Conservation (phyloP, 2,329 filamentous ascomycete genomes). For the Colletotrichum sp. region DNA sequence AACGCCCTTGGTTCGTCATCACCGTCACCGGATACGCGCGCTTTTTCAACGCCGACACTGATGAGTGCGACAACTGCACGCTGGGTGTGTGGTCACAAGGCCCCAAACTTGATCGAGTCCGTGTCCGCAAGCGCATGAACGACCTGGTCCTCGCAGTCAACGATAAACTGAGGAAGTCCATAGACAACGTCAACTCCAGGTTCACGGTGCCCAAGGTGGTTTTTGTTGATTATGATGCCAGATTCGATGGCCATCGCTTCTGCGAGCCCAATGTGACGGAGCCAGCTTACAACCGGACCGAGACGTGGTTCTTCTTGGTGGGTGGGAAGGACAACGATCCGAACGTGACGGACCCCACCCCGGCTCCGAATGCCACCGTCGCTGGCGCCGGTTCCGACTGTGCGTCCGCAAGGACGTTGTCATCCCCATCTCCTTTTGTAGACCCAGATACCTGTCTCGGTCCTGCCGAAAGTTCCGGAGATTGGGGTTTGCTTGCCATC, state of each 20-base stretch:
- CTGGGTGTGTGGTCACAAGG: constrained; percentile 52
- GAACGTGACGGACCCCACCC: constrained; percentile 15
- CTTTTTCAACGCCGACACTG: constrained; percentile 51
- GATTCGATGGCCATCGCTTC: constrained; percentile 51
- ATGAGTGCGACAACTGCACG: constrained; percentile 46
- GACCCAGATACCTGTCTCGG: constrained; percentile 41
- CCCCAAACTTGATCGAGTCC: constrained; percentile 40
- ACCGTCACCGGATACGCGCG: constrained; percentile 53
- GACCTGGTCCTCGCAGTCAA: constrained; percentile 48
- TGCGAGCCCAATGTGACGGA: constrained; percentile 44
- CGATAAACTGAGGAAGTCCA: constrained; percentile 38
- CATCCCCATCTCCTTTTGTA: constrained; percentile 35
- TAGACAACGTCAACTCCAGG: constrained; percentile 39
- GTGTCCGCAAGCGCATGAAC: constrained; percentile 46
- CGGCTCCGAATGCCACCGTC: constrained; percentile 17
- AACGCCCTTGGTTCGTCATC: constrained; percentile 44
- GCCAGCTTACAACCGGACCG: constrained; percentile 46
- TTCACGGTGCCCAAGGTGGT: constrained; percentile 42
- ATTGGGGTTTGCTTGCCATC: constrained; percentile 47
- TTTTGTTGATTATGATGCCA: constrained; percentile 50
- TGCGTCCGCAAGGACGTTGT: constrained; percentile 24
- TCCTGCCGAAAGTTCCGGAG: constrained; percentile 37
- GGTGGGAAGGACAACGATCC: constrained; percentile 44
- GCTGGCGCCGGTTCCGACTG: background rate
- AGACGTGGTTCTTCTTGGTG: constrained; percentile 55